A percentile compares a stretch with the other conserved stretches of the same genome.
Evolutionary conservation across 2,329 filamentous ascomycete genomes (phyloP).

Genomic region (Fusarium buharicum): DNA sequence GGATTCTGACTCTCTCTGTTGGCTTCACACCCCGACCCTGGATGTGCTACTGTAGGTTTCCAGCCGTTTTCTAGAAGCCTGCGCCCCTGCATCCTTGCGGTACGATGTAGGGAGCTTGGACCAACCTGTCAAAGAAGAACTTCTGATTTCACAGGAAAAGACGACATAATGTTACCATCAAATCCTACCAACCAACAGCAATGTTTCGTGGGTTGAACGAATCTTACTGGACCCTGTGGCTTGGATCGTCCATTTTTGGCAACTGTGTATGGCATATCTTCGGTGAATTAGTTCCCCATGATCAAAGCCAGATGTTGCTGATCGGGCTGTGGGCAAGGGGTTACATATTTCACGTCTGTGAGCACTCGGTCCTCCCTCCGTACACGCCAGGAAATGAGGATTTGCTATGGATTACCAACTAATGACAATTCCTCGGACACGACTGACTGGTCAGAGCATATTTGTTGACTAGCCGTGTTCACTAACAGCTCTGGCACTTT

Average conservation of each 20-base stretch:
- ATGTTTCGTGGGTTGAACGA: not conserved
- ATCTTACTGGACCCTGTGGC: conserved; percentile 8
- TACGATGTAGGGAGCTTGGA: conserved; percentile 42
- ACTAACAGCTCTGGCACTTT: conserved; percentile 21
- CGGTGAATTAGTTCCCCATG: too few species aligned
- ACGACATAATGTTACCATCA: conserved; percentile 4
- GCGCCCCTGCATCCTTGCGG: conserved; percentile 42
- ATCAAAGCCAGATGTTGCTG: conserved; percentile 7
- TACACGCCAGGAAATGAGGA: conserved; percentile 10
- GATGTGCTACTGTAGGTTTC: conserved; percentile 36
- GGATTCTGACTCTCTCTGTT: conserved; percentile 33
- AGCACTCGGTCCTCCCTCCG: not conserved
- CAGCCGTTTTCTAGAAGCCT: conserved; percentile 47
- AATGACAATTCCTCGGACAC: conserved; percentile 17
- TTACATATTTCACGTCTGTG: not conserved
- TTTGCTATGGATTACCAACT: conserved; percentile 13
- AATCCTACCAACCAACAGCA: conserved; percentile 22
- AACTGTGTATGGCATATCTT: too few species aligned
- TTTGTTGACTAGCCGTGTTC: conserved; percentile 12
- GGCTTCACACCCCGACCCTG: conserved; percentile 34
- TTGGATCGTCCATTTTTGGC: not conserved
- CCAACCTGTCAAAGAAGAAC: conserved; percentile 35
- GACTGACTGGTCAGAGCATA: conserved; percentile 1
- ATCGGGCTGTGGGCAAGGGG: conserved; percentile 6
- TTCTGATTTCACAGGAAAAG: conserved; percentile 23